Evolutionary conservation across 805 yeast genomes (phyloP), one percentile per base, ranked within the genome.

Genomic region (Ogataea trehalophila): DNA sequence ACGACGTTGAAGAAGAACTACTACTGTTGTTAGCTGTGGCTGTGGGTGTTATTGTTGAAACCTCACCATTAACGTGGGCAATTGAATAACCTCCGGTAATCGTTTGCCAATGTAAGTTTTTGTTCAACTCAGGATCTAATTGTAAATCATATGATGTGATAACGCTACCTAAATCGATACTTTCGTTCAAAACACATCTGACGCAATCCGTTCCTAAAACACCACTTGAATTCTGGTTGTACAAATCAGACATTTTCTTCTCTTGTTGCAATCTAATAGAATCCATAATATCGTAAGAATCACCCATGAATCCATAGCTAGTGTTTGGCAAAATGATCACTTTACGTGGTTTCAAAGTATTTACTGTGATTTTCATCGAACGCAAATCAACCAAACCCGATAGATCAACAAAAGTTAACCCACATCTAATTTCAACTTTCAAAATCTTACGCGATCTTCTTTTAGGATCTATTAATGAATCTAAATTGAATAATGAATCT

Each of bases 361-460:
- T 87, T 39, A 89, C 73, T 46, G 91, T 86, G 65, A 87, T 80
- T 41, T 82, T 75, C 47, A 88, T 68, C 0, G 99, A 92, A 52
- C 97, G 75, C 52, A 83, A 70, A 61, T 94, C 97, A 0, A 88
- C 92, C 17, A 85, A 67, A 18, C 97, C 96, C 15, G 90, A 79
- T 41, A 91, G 71, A 61, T 92, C 97, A 47, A 92, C 78, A 60
- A 72, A 89, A 2, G 87, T 77, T 7, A 91, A 65, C 1, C 83
- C 85, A 66, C 97, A 90, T 49, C 83, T 71, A 5, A 88, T 69
- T 5, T 69, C 69, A 13, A 84, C 63, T 17, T 44, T 52, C 9
- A 44, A 22, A 0, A 41, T 17, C 14, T 34, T 39, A 16, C 44
- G 39, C 4, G 46, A 33, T 23, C 62, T 51, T 4, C 47, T 36